Percentiles rank a stretch among this genome's conserved stretches.
These are phyloP conservation scores for Termitomyces sp. DNA, from an alignment of 768 basidiomycete species.

Conservation along the genomic window DNA sequence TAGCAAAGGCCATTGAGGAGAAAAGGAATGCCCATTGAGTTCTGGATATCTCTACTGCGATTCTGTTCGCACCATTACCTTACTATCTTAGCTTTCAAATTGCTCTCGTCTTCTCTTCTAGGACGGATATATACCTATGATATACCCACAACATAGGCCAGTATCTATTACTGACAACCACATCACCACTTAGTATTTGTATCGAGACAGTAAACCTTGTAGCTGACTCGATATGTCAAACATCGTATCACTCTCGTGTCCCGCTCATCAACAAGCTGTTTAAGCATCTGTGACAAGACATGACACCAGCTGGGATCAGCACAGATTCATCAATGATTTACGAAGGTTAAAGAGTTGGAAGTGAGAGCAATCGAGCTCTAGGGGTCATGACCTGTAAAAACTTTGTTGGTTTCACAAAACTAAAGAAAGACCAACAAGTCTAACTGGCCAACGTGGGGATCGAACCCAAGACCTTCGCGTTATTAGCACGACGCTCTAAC, in stretches of 20 bases:
- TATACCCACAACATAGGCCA: background rate
- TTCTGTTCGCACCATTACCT: background rate
- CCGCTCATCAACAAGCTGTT: no score
- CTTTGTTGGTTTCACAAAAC: no score
- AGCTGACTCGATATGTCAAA: no score
- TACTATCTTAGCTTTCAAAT: background rate
- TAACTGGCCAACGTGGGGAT: conserved; percentile 60
- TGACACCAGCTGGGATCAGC: no score
- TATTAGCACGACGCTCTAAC: conserved; percentile 84
- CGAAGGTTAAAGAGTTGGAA: no score
- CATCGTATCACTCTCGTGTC: no score
- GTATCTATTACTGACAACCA: background rate
- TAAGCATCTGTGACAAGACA: no score
- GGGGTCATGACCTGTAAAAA: no score
- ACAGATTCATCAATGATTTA: no score
- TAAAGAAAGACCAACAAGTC: no score
- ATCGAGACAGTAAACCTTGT: background rate
- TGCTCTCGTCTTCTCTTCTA: background rate
- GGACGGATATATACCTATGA: background rate
- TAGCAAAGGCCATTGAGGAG: conserved; percentile 66
- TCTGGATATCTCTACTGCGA: background rate
- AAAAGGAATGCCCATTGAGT: conserved; percentile 24
- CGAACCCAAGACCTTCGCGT: conserved; percentile 69
- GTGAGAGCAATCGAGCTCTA: no score
- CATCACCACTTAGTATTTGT: background rate